Conservation (phyloP, 345 rosid species). For the Euphorbia peplus region DNA sequence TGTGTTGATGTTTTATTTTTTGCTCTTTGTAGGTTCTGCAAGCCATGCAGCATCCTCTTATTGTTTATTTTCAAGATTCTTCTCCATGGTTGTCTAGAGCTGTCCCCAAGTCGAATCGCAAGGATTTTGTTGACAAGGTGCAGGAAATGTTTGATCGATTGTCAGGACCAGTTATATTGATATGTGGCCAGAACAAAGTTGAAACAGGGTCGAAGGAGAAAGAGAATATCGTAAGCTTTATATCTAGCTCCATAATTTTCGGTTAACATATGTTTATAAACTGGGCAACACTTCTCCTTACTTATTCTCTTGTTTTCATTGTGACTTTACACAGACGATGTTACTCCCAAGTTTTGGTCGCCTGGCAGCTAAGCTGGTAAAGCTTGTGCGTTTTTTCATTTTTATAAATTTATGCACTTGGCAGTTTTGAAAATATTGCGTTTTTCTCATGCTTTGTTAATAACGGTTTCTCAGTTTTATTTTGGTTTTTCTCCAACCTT, state of each 20-base stretch:
- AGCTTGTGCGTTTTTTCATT: slow-evolving; percentile 20
- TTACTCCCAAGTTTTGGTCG: slow-evolving; percentile 88
- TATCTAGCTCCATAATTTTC: neutral
- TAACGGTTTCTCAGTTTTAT: neutral
- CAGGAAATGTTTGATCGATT: slow-evolving; percentile 73
- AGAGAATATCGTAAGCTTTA: slow-evolving; percentile 73
- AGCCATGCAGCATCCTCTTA: slow-evolving; percentile 68
- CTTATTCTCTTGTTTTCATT: slow-evolving; percentile 16
- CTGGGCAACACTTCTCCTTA: neutral
- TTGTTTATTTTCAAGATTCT: slow-evolving; percentile 90
- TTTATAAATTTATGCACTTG: slow-evolving; percentile 3
- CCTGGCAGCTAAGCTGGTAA: slow-evolving; percentile 86
- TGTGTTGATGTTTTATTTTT: slow-evolving; percentile 17
- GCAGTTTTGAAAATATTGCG: neutral
- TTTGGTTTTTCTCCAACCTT: neutral
- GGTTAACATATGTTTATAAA: neutral
- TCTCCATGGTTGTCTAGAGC: slow-evolving; percentile 94
- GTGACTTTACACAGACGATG: slow-evolving; percentile 63
- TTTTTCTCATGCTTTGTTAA: neutral
- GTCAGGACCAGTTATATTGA: slow-evolving; percentile 79
- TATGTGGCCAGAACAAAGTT: slow-evolving; percentile 83
- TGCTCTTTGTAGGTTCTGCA: slow-evolving; percentile 67
- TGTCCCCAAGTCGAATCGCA: slow-evolving; percentile 65
- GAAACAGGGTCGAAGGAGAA: slow-evolving; percentile 78
- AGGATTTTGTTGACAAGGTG: slow-evolving; percentile 68